A percentile compares a stretch with the other conserved stretches of the same genome.
phyloP scores from a whole-genome alignment of 345 rosid species.

The Pugionium dolabratum region DNA sequence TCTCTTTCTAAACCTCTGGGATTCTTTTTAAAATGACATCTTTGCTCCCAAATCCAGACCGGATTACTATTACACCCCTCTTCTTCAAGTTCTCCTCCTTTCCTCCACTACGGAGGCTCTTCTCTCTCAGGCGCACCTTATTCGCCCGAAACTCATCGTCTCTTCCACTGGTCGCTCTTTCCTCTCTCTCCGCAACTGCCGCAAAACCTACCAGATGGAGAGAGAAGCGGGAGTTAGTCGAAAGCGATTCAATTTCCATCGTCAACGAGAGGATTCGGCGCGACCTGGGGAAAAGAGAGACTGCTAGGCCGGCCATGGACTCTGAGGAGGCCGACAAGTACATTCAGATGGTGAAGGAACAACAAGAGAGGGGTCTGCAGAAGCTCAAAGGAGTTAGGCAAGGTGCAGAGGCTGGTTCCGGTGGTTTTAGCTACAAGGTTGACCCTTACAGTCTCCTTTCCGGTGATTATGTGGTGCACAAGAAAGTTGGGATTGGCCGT shows the following conservation, averaged over 20 bases:
- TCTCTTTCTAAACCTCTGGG: constrained; percentile 29
- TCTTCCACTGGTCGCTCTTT: constrained; percentile 47
- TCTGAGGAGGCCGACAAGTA: constrained; percentile 85
- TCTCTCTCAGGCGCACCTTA: constrained; percentile 35
- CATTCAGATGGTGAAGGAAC: constrained; percentile 75
- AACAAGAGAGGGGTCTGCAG: constrained; percentile 88
- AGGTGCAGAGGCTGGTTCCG: constrained; percentile 34
- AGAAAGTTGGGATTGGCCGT: constrained; percentile 89
- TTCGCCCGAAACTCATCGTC: constrained; percentile 25
- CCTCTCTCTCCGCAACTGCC: constrained; percentile 47
- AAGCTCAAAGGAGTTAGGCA: constrained; percentile 71
- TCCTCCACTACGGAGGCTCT: constrained; percentile 43
- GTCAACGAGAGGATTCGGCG: constrained; percentile 82
- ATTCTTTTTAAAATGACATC: constrained; percentile 47
- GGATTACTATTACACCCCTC: constrained; percentile 39
- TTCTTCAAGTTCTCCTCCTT: constrained; percentile 42
- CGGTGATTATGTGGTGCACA: constrained; percentile 94
- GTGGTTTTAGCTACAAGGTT: constrained; percentile 71
- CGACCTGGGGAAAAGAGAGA: constrained; percentile 60
- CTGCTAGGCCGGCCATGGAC: constrained; percentile 58
- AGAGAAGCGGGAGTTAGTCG: constrained; percentile 47
- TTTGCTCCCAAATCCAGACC: constrained; percentile 44
- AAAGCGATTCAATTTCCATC: constrained; percentile 60
- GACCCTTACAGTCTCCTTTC: constrained; percentile 73
- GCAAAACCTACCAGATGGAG: constrained; percentile 42